Conservation (phyloP, 441 rosid genomes). For the Arabidopsis lyrata region DNA sequence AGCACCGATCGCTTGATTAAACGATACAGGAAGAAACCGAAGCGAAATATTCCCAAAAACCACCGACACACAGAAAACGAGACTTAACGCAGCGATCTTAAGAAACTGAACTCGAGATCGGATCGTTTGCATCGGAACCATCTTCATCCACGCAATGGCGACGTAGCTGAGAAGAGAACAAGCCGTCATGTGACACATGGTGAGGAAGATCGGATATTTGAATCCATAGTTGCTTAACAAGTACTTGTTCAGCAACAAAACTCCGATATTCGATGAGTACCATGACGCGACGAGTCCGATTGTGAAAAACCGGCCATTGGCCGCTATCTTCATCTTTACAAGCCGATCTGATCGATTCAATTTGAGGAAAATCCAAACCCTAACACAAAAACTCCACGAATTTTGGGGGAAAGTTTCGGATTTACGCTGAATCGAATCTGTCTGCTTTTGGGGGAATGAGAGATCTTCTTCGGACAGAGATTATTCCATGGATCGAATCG, state of each 20-base stretch:
- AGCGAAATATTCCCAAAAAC: conserved; percentile 86
- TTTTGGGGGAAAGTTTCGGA: conserved; percentile 7
- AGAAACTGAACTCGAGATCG: conserved; percentile 79
- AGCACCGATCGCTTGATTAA: conserved; percentile 90
- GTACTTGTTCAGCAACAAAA: conserved; percentile 82
- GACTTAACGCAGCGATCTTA: conserved; percentile 80
- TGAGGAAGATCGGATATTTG: conserved; percentile 89
- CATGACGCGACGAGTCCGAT: conserved; percentile 80
- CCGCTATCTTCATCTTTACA: conserved; percentile 52
- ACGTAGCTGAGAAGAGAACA: conserved; percentile 85
- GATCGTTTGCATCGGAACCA: conserved; percentile 94
- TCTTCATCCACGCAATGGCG: conserved; percentile 87
- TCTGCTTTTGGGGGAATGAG: neutral
- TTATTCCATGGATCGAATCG: neutral
- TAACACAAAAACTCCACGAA: neutral
- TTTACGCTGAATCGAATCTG: conserved; percentile 10
- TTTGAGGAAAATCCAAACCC: conserved; percentile 18
- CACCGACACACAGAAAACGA: conserved; percentile 90
- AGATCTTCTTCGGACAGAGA: conserved; percentile 13
- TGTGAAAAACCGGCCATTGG: conserved; percentile 67
- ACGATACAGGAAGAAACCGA: conserved; percentile 82
- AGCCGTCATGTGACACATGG: conserved; percentile 97
- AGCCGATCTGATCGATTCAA: conserved; percentile 22
- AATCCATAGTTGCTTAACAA: conserved; percentile 88
- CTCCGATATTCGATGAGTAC: conserved; percentile 94